These are phyloP conservation scores for Crucihimalaya himalaica DNA, from an alignment of 345 rosid species.

Conservation along the genomic window DNA sequence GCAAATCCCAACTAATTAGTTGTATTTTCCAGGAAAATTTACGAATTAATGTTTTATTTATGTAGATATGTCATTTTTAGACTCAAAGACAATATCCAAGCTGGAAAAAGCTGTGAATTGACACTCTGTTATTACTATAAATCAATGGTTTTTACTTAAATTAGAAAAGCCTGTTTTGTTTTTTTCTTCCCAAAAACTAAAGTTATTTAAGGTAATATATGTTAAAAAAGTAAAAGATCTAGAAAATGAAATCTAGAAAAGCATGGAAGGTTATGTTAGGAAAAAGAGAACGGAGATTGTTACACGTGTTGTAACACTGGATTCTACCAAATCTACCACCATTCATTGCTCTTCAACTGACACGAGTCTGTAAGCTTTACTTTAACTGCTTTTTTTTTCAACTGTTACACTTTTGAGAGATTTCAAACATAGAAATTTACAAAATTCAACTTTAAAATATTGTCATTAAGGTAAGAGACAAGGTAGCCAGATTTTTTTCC, in stretches of 20 bases:
- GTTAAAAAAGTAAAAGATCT: neutral
- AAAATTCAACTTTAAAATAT: neutral
- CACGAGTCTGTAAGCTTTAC: neutral
- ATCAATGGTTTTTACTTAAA: neutral
- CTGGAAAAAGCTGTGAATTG: neutral
- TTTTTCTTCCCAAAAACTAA: neutral
- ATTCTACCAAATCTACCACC: conserved; percentile 2
- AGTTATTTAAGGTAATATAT: neutral
- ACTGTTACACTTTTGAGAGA: conserved; percentile 15
- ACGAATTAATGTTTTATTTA: neutral
- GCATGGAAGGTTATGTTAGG: neutral
- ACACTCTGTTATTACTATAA: neutral
- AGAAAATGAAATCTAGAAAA: neutral
- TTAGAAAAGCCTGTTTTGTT: neutral
- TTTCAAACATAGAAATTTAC: no score
- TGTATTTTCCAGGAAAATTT: neutral
- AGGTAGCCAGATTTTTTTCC: neutral
- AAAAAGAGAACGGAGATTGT: neutral
- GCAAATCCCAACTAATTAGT: neutral
- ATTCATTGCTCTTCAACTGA: neutral
- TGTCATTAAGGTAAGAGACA: neutral
- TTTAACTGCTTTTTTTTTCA: neutral
- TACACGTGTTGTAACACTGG: neutral
- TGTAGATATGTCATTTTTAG: neutral
- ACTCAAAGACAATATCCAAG: neutral